phyloP scores from a whole-genome alignment of 805 yeast genomes.

The Pichia kluyveri region DNA sequence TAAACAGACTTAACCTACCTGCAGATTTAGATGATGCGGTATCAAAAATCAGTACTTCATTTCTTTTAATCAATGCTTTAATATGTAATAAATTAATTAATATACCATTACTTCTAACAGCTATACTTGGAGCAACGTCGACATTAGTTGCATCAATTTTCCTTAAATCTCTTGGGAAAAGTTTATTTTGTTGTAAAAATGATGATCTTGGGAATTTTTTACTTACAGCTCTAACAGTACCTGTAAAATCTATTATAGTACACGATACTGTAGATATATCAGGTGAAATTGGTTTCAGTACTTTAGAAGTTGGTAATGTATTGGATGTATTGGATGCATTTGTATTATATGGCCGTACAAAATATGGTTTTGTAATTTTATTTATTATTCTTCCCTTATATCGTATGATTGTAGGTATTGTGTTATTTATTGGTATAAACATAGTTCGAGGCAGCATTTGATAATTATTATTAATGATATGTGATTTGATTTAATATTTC shows the following conservation, averaged over 20 bases:
- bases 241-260: constrained; percentile 66
- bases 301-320: constrained; percentile 7
- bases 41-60: constrained; percentile 78
- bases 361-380: background rate
- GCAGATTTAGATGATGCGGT: constrained; percentile 57
- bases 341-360: background rate
- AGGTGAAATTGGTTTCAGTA: constrained; percentile 36
- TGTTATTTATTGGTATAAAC: no score
- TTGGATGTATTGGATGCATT: background rate
- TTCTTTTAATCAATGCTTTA: constrained; percentile 77
- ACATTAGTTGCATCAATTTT: constrained; percentile 67
- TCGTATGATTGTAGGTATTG: background rate
- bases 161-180: constrained; percentile 81
- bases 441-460: no score
- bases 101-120: constrained; percentile 70
- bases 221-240: constrained; percentile 62
- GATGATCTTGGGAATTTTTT: constrained; percentile 66
- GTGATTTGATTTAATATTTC: no score
- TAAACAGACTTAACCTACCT: constrained; percentile 59
- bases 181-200: constrained; percentile 57
- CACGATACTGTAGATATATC: constrained; percentile 57
- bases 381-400: background rate
- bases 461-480: no score
- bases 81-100: constrained; percentile 79
- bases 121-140: constrained; percentile 84